A percentile compares a stretch with the other conserved stretches of the same genome.
Evolutionary conservation across 805 yeast species (phyloP).

Genomic region (Lipomyces lipofer): DNA sequence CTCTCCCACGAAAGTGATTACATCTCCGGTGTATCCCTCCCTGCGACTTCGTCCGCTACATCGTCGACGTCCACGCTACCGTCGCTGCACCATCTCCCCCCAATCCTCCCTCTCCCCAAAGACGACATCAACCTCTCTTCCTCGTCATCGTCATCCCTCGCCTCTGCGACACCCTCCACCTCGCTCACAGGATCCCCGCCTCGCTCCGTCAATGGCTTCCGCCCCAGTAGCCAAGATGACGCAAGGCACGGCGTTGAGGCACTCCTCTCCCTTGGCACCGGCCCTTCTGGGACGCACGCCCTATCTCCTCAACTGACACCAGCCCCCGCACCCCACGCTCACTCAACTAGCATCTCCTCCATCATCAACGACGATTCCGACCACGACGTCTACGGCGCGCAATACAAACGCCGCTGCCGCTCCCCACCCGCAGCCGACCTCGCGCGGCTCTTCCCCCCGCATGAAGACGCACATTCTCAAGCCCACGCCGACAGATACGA

Average conservation of each 20-base stretch:
- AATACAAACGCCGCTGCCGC: background rate
- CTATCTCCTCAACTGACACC: background rate
- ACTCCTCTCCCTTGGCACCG: constrained; percentile 21
- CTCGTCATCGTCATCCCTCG: background rate
- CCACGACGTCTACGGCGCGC: background rate
- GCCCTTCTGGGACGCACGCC: no score
- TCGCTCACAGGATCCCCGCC: constrained; percentile 2
- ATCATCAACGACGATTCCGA: constrained; percentile 1
- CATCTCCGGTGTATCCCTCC: constrained; percentile 1
- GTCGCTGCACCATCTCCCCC: constrained; percentile 10
- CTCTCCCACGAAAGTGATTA: background rate
- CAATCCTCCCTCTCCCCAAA: constrained; percentile 8
- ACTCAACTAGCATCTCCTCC: constrained; percentile 4
- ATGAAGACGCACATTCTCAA: background rate
- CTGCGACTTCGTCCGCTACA: constrained; percentile 1
- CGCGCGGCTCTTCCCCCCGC: background rate
- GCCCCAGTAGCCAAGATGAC: constrained; percentile 12
- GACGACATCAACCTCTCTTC: background rate
- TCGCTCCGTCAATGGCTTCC: constrained; percentile 10
- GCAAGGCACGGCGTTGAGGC: constrained; percentile 31
- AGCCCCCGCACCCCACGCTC: constrained; percentile 1
- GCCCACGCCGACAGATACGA: background rate
- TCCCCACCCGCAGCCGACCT: background rate
- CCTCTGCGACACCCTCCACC: background rate
- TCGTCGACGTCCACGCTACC: background rate